A percentile compares a stretch with the other conserved stretches of the same genome.
phyloP scores from a whole-genome alignment of 345 rosid genomes.

The Eucalyptus victrix region DNA sequence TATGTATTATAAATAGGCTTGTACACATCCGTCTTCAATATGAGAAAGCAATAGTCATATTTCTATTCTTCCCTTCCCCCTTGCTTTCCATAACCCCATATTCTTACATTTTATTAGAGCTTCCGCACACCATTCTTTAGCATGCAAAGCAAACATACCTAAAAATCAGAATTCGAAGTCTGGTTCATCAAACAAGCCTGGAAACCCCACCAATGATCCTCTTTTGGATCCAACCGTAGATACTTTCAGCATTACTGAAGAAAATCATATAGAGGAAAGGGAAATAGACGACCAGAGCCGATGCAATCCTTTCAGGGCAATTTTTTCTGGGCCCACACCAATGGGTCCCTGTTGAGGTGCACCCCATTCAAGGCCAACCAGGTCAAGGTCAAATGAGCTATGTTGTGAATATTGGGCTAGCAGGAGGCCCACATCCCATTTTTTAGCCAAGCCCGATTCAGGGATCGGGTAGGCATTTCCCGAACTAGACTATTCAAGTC shows the following conservation, averaged over 20 bases:
- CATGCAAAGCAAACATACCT: neutral
- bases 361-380: too few relatives aligned
- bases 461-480: neutral
- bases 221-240: neutral
- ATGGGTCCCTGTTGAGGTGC: too few relatives aligned
- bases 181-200: neutral
- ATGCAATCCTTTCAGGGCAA: neutral
- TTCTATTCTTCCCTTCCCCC: too few relatives aligned
- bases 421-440: neutral
- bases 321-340: neutral
- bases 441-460: accelerated
- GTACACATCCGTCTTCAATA: neutral
- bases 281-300: neutral
- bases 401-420: neutral
- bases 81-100: neutral
- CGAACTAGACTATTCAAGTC: neutral
- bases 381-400: neutral
- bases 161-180: too few relatives aligned
- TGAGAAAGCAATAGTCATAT: neutral
- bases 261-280: neutral
- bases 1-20: neutral
- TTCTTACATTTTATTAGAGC: neutral
- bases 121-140: neutral
- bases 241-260: neutral
- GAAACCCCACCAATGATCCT: neutral